Evolutionary conservation across 2,329 filamentous ascomycete species (phyloP).

Genomic region (Ophiostoma piceae): DNA sequence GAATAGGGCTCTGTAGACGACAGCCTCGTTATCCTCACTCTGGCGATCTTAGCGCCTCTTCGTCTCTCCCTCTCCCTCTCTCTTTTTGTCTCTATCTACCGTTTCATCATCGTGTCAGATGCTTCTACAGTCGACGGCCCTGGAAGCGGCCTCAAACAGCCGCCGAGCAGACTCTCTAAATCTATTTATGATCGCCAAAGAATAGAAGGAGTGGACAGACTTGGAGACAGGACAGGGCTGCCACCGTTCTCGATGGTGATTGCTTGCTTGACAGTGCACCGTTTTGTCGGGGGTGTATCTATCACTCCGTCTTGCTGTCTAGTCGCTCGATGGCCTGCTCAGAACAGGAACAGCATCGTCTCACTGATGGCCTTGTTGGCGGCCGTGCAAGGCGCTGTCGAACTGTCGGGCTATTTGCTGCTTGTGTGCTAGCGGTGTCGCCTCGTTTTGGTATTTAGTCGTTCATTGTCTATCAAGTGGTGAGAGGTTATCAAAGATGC

Average conservation of each 20-base stretch:
- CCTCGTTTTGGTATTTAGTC: neutral
- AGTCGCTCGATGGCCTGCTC: neutral
- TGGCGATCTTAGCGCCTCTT: neutral
- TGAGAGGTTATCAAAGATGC: neutral
- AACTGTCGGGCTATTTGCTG: neutral
- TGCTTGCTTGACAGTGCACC: neutral
- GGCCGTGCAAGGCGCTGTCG: neutral
- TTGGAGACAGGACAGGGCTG: neutral
- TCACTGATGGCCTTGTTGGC: neutral
- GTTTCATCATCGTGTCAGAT: slow-evolving; percentile 11
- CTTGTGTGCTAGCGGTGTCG: neutral
- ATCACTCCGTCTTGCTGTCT: neutral
- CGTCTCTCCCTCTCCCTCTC: neutral
- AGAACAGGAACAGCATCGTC: neutral
- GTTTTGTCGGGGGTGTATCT: slow-evolving; percentile 2
- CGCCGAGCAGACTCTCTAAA: neutral
- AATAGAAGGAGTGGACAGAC: neutral
- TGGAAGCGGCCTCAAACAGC: neutral
- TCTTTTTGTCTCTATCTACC: neutral
- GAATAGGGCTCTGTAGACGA: neutral
- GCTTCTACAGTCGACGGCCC: neutral
- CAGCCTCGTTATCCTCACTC: neutral
- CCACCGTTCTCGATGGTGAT: slow-evolving; percentile 12
- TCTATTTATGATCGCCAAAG: neutral
- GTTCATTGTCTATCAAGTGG: neutral